Conservation (phyloP, 2,329 filamentous ascomycete genomes). For the Atkinsonella hypoxylon region DNA sequence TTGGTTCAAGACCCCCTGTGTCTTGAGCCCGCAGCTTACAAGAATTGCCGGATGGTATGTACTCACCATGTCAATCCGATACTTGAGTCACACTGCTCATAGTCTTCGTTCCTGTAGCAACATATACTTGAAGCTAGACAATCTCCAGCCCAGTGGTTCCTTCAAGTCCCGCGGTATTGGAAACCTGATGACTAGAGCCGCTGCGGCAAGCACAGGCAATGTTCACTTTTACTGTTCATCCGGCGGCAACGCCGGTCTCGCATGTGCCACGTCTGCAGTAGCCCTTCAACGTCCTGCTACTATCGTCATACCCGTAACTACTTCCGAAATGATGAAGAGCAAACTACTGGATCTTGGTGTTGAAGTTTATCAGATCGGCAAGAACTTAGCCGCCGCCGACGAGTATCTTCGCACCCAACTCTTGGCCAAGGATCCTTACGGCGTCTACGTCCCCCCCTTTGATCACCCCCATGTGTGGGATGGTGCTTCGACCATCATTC, state of each 20-base stretch:
- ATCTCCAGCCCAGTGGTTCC: slow-evolving; percentile 70
- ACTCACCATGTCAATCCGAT: not conserved
- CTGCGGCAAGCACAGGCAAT: slow-evolving; percentile 18
- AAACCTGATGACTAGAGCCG: slow-evolving; percentile 45
- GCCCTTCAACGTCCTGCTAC: slow-evolving; percentile 55
- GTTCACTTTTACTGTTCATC: slow-evolving; percentile 69
- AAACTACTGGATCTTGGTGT: slow-evolving; percentile 60
- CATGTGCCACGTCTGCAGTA: slow-evolving; percentile 61
- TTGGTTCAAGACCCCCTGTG: slow-evolving; percentile 61
- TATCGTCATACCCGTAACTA: slow-evolving; percentile 59
- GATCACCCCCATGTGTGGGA: slow-evolving; percentile 58
- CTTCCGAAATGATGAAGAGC: slow-evolving; percentile 56
- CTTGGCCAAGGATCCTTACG: slow-evolving; percentile 36
- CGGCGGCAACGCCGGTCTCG: slow-evolving; percentile 76
- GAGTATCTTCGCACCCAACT: slow-evolving; percentile 48
- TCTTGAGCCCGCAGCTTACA: slow-evolving; percentile 55
- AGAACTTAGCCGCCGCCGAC: slow-evolving; percentile 59
- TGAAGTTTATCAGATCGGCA: slow-evolving; percentile 56
- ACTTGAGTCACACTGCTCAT: not conserved
- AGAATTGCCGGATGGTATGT: slow-evolving; percentile 59
- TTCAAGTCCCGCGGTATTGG: slow-evolving; percentile 78
- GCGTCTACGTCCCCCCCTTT: slow-evolving; percentile 58
- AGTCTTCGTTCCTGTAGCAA: slow-evolving; percentile 32
- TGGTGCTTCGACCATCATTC: slow-evolving; percentile 48
- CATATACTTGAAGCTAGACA: slow-evolving; percentile 77